Conservation (phyloP, 331 rosid genomes). For the Acacia pycnantha region DNA sequence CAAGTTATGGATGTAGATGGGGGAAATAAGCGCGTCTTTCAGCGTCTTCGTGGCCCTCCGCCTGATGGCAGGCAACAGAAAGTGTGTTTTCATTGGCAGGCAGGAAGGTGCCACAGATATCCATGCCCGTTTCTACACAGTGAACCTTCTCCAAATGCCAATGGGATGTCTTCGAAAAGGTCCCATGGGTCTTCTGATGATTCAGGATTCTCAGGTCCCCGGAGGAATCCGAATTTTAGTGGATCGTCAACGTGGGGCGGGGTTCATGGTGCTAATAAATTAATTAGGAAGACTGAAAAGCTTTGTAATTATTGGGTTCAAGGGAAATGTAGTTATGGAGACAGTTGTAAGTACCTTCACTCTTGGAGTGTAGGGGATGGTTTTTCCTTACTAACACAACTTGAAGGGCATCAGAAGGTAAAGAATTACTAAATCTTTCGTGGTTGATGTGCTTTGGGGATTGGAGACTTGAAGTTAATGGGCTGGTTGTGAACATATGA, state of each 20-base stretch:
- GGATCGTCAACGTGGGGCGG: conserved; percentile 67
- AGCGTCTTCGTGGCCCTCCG: conserved; percentile 55
- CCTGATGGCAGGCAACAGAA: conserved; percentile 56
- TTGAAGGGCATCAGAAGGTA: conserved; percentile 93
- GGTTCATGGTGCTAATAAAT: conserved; percentile 43
- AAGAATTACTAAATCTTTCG: neutral
- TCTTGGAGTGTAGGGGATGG: conserved; percentile 85
- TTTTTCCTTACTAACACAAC: conserved; percentile 71
- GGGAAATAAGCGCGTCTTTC: conserved; percentile 70
- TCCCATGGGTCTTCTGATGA: conserved; percentile 49
- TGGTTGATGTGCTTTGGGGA: neutral
- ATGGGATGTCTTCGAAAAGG: conserved; percentile 73
- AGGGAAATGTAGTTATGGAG: conserved; percentile 80
- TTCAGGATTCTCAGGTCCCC: conserved; percentile 47
- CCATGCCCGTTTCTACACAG: conserved; percentile 79
- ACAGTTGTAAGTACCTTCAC: conserved; percentile 76
- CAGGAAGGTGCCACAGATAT: conserved; percentile 78
- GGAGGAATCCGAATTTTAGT: conserved; percentile 50
- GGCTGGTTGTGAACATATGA: neutral
- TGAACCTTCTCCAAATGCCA: conserved; percentile 48
- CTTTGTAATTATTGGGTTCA: conserved; percentile 79
- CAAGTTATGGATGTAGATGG: conserved; percentile 78
- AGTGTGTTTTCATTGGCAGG: conserved; percentile 91
- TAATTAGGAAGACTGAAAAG: conserved; percentile 65
- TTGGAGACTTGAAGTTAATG: neutral